Evolutionary conservation across 1,139 yeast species (phyloP).

Genomic region (Pneumocystis sp.): DNA sequence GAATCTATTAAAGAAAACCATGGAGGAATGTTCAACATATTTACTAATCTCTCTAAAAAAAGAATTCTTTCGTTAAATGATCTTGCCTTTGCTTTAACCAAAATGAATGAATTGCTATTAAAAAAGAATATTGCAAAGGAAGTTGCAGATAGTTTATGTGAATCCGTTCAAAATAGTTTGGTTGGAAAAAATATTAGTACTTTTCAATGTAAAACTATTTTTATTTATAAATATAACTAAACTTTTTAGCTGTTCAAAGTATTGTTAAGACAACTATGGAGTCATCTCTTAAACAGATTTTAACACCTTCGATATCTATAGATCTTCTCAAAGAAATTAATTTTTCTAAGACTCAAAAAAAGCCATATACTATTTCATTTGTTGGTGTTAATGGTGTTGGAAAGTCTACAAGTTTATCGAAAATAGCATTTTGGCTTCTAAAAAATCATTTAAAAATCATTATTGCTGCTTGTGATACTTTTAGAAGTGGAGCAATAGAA

Average conservation of each 20-base stretch:
- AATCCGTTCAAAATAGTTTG: slow-evolving; percentile 43
- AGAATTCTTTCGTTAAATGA: slow-evolving; percentile 38
- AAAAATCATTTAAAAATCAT: slow-evolving; percentile 78
- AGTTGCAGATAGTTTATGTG: slow-evolving; percentile 42
- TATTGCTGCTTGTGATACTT: slow-evolving; percentile 95
- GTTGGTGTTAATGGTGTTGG: slow-evolving; percentile 99
- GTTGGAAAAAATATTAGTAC: slow-evolving; percentile 51
- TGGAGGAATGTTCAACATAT: slow-evolving; percentile 35
- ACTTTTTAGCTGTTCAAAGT: slow-evolving; percentile 31
- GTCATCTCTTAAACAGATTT: slow-evolving; percentile 61
- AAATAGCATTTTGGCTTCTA: slow-evolving; percentile 85
- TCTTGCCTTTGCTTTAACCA: slow-evolving; percentile 29
- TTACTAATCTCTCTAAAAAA: slow-evolving; percentile 39
- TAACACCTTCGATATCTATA: slow-evolving; percentile 86
- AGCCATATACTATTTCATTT: slow-evolving; percentile 84
- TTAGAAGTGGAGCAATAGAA: slow-evolving; percentile 96
- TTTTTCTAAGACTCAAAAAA: slow-evolving; percentile 24
- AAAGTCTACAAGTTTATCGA: slow-evolving; percentile 86
- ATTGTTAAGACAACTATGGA: slow-evolving; percentile 54
- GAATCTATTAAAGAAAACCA: background rate
- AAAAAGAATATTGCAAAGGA: slow-evolving; percentile 41
- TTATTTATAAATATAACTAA: background rate
- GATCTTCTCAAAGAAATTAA: slow-evolving; percentile 77
- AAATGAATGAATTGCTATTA: slow-evolving; percentile 35
- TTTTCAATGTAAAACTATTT: slow-evolving; percentile 31